Base-by-base conservation (phyloP, 73 alveolate genomes). In the Paramecium sonneborni region DNA sequence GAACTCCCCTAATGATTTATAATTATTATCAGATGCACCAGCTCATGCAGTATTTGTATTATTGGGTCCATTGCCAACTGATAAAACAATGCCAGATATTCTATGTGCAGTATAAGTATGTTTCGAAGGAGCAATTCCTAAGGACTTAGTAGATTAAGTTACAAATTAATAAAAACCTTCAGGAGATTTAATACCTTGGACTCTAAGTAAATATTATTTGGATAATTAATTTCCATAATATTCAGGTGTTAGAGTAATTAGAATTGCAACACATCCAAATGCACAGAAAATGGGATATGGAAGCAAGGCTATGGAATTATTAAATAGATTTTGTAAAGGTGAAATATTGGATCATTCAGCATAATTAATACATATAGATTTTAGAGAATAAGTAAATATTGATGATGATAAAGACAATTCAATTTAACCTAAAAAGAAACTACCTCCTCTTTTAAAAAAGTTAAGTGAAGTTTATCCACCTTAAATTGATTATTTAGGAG, bases 221-320 rank as follows among this genome's bases (percentile, higher is more conserved):
- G 99, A 98, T 85, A 96, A 91, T 69, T 95, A 95, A 87, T 98
- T 98, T 92, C 99, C 98, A 7, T 92, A 96, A 87, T 97, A 98
- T 76, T 94, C 97, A 24, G 99, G 99, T 44, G 98, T 97, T 11
- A 97, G 99, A 89, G 93, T 99, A 15, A 99, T 99, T 28, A 98
- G 99, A 94, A 98, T 99, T 28, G 99, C 99, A 24, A 98, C 99
- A 21, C 99, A 99, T 86, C 99, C 99, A 34, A 97, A 96, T 85
- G 97, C 99, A 38, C 98, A 97, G 62, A 97, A 97, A 48, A 98
- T 97, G 98, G 99, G 99, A 18, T 96, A 97, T 92, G 99, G 99
- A 3, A 43, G 98, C 26, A 96, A 92, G 85, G 99, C 99, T 32
- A 72, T 98, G 39, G 97, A 97, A 88, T 92, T 95, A 85, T 97